Evolutionary conservation across 768 basidiomycete species (phyloP).

Genomic region (Tylopilus felleus): DNA sequence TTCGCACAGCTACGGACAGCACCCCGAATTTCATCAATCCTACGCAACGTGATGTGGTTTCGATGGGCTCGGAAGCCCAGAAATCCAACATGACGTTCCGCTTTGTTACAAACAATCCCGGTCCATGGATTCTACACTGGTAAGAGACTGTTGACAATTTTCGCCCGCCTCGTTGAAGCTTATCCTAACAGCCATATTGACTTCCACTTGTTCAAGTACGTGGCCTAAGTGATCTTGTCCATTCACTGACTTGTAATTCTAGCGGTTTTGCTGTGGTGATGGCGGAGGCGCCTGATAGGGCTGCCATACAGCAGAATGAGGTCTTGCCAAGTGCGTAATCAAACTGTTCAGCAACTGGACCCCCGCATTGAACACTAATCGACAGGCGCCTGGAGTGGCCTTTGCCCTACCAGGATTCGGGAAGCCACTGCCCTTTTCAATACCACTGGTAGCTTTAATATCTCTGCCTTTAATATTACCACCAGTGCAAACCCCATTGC

Average conservation of each 20-base stretch:
- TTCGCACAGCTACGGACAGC: constrained; percentile 32
- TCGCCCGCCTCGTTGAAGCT: neutral
- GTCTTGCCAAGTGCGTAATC: constrained; percentile 19
- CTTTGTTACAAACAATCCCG: constrained; percentile 64
- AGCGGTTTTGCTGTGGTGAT: constrained; percentile 33
- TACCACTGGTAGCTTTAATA: constrained; percentile 17
- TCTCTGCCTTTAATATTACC: constrained; percentile 11
- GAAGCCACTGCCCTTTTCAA: constrained; percentile 19
- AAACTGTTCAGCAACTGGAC: neutral
- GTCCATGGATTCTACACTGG: constrained; percentile 55
- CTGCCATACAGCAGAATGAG: constrained; percentile 17
- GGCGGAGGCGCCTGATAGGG: constrained; percentile 23
- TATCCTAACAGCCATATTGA: constrained; percentile 28
- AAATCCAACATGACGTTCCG: constrained; percentile 49
- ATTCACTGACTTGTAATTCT: constrained; percentile 1
- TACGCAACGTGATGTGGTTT: constrained; percentile 33
- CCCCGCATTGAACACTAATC: neutral
- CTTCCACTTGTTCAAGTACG: constrained; percentile 28
- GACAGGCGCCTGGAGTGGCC: constrained; percentile 18
- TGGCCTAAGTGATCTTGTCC: neutral
- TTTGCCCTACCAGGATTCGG: constrained; percentile 18
- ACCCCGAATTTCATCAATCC: constrained; percentile 38
- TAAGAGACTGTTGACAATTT: constrained; percentile 1
- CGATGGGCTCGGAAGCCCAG: constrained; percentile 33
- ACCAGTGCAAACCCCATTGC: constrained; percentile 6